A percentile compares a stretch with the other conserved stretches of the same genome.
phyloP scores from a whole-genome alignment of 768 basidiomycete species.

The Naematelia encephala region DNA sequence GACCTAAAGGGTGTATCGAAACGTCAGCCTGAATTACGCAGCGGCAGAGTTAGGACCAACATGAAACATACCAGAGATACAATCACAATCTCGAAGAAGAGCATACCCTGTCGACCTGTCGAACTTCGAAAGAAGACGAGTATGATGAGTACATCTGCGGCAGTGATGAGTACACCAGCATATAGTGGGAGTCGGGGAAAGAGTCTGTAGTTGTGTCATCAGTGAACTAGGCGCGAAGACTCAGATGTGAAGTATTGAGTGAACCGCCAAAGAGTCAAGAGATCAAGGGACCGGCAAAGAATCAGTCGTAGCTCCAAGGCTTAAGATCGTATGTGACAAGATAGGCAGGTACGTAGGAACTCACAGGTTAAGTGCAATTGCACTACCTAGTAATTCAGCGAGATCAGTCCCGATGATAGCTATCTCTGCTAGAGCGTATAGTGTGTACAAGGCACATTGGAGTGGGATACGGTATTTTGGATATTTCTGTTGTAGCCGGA shows the following conservation, averaged over 20 bases:
- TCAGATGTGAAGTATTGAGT: not conserved
- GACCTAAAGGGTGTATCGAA: slow-evolving; percentile 28
- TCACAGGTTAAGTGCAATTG: slow-evolving; percentile 69
- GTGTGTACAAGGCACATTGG: slow-evolving; percentile 19
- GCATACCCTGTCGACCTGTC: slow-evolving; percentile 47
- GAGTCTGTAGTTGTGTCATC: slow-evolving; percentile 44
- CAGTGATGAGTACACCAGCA: slow-evolving; percentile 51
- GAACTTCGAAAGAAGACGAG: slow-evolving; percentile 49
- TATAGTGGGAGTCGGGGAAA: slow-evolving; percentile 50
- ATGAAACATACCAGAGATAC: slow-evolving; percentile 38
- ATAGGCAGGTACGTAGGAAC: too few species aligned
- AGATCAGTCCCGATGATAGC: slow-evolving; percentile 76
- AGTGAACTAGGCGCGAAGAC: too few species aligned
- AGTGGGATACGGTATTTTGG: slow-evolving; percentile 38
- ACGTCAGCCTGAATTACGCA: too few species aligned
- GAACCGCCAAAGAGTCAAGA: not conserved
- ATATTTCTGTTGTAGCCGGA: slow-evolving; percentile 43
- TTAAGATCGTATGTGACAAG: too few species aligned
- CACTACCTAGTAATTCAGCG: slow-evolving; percentile 75
- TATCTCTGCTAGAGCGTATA: slow-evolving; percentile 57
- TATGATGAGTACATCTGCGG: slow-evolving; percentile 49
- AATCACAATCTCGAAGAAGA: slow-evolving; percentile 50
- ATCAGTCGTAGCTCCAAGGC: too few species aligned
- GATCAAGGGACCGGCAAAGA: too few species aligned
- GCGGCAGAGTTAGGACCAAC: too few species aligned